Percentiles rank a stretch among this genome's conserved stretches.
Evolutionary conservation across 1,284 basidiomycete species (phyloP).

Genomic region (Ganoderma multipileum): DNA sequence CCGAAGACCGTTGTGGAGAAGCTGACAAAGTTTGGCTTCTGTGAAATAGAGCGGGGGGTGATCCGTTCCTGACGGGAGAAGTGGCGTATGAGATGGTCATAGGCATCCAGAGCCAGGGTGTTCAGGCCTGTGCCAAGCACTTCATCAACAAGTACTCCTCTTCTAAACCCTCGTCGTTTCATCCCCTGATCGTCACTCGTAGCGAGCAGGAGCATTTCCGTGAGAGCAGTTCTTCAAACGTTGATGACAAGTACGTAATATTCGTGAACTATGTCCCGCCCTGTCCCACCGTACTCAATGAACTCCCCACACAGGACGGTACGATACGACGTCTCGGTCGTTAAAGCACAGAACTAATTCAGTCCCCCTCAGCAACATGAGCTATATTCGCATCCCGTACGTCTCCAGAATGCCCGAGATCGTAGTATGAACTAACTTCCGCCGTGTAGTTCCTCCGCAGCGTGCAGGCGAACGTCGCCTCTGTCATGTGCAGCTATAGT

Average conservation of each 20-base stretch:
- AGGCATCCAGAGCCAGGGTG: constrained; percentile 71
- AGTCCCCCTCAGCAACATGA: constrained; percentile 55
- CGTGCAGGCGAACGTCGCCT: constrained; percentile 70
- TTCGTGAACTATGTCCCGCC: neutral
- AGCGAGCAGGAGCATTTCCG: constrained; percentile 67
- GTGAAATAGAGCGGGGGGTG: constrained; percentile 53
- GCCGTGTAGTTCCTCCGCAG: constrained; percentile 59
- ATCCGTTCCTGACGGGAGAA: constrained; percentile 72
- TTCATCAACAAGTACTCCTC: constrained; percentile 56
- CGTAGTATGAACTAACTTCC: neutral
- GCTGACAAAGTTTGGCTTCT: neutral
- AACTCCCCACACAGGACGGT: constrained; percentile 21
- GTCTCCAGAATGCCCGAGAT: constrained; percentile 22
- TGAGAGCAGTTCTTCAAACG: constrained; percentile 58
- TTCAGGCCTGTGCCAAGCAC: constrained; percentile 70
- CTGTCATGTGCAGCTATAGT: constrained; percentile 80
- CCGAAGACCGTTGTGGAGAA: constrained; percentile 11
- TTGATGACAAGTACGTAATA: constrained; percentile 64
- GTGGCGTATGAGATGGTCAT: constrained; percentile 61
- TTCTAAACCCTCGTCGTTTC: neutral
- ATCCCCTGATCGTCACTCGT: neutral
- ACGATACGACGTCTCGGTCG: neutral
- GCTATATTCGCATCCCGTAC: constrained; percentile 56
- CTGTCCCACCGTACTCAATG: neutral
- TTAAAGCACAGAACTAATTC: neutral